phyloP scores from a whole-genome alignment of 345 rosid species.

The Isatis tinctoria region DNA sequence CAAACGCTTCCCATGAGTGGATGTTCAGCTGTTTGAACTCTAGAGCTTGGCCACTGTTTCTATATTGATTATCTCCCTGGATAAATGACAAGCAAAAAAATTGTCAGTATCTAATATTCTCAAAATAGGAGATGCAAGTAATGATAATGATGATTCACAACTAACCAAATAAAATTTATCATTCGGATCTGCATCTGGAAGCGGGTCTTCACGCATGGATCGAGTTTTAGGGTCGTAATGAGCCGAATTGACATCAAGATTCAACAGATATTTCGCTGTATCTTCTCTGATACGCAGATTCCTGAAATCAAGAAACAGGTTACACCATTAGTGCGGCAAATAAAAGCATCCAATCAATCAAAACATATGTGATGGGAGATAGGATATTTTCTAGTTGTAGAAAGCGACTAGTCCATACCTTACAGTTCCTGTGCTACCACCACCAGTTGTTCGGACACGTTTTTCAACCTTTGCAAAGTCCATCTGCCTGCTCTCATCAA shows the following conservation, averaged over 20 bases:
- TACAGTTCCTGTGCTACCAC: slow-evolving; percentile 98
- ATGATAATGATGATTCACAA: background rate
- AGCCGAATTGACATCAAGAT: slow-evolving; percentile 75
- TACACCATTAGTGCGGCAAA: slow-evolving; percentile 2
- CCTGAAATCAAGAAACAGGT: slow-evolving; percentile 26
- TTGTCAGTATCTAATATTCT: background rate
- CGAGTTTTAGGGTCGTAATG: slow-evolving; percentile 77
- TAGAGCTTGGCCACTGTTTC: slow-evolving; percentile 69
- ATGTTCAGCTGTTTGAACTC: slow-evolving; percentile 50
- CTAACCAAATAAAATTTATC: slow-evolving; percentile 63
- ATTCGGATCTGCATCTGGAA: slow-evolving; percentile 72
- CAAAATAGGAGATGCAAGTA: background rate
- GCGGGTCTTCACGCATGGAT: slow-evolving; percentile 81
- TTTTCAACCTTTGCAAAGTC: slow-evolving; percentile 97
- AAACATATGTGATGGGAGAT: background rate
- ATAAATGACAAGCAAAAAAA: background rate
- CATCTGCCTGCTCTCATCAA: slow-evolving; percentile 91
- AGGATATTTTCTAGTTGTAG: background rate
- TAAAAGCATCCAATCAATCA: background rate
- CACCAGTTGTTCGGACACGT: slow-evolving; percentile 95
- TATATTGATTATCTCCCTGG: slow-evolving; percentile 70
- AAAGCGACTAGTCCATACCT: slow-evolving; percentile 38
- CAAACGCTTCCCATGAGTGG: slow-evolving; percentile 35
- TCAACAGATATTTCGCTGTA: slow-evolving; percentile 66
- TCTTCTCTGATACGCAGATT: slow-evolving; percentile 81